phyloP scores from a whole-genome alignment of 139 green algal genomes.

The Coelastrella sp. region DNA sequence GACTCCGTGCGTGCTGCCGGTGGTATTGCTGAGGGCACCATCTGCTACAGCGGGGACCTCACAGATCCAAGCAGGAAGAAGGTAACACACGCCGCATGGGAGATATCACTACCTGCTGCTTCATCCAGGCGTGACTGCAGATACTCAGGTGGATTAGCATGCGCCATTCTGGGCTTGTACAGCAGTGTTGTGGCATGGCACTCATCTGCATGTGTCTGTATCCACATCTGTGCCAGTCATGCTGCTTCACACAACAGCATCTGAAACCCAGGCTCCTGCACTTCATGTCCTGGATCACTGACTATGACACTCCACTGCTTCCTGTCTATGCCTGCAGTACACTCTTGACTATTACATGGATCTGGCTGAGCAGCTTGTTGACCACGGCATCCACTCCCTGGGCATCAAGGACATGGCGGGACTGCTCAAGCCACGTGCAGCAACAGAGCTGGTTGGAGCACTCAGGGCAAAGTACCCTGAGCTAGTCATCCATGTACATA shows the following conservation, averaged over 20 bases:
- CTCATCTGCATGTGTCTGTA: too few relatives aligned
- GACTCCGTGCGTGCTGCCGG: conserved; percentile 80
- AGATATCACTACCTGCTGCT: too few relatives aligned
- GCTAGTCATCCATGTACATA: conserved; percentile 89
- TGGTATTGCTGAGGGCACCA: conserved; percentile 87
- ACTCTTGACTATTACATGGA: conserved; percentile 94
- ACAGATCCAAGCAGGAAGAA: conserved; percentile 65
- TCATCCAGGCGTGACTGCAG: too few relatives aligned
- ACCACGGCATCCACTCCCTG: conserved; percentile 85
- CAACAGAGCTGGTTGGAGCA: conserved; percentile 83
- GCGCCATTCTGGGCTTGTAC: too few relatives aligned
- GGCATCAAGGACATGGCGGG: conserved; percentile 92
- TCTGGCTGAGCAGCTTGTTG: conserved; percentile 86
- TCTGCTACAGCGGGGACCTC: conserved; percentile 96
- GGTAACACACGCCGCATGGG: conserved; percentile 36
- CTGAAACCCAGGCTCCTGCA: too few relatives aligned
- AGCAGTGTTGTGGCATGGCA: too few relatives aligned
- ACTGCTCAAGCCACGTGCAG: conserved; percentile 86
- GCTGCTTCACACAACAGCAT: too few relatives aligned
- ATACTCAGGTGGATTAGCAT: too few relatives aligned
- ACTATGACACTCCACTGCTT: not conserved
- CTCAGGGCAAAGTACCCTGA: conserved; percentile 84
- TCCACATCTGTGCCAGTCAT: too few relatives aligned
- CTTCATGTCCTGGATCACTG: too few relatives aligned
- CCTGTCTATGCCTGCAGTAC: conserved; percentile 70